Conservation (phyloP, 78 protist species). For the Dictyostelium discoideum region DNA sequence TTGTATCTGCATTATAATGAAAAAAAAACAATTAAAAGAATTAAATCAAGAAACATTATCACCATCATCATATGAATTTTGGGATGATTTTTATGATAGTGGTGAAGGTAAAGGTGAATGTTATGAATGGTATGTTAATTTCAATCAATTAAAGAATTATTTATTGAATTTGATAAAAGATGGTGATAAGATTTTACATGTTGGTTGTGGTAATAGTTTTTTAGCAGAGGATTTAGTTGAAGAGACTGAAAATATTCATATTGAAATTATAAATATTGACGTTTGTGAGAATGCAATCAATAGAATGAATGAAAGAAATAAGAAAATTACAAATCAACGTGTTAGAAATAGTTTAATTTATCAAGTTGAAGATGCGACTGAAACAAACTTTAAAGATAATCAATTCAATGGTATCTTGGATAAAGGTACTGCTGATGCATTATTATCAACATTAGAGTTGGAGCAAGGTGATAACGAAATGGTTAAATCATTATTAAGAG, state of each 20-base stretch:
- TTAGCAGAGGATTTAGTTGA: conserved; percentile 61
- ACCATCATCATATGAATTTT: conserved; percentile 45
- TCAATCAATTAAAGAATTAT: conserved; percentile 2
- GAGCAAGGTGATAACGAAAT: conserved; percentile 61
- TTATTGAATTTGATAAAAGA: neutral
- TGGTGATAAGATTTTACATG: conserved; percentile 25
- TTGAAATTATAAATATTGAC: conserved; percentile 23
- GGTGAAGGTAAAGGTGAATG: conserved; percentile 56
- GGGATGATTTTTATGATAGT: conserved; percentile 65
- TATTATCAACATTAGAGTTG: conserved; percentile 44
- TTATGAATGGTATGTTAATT: conserved; percentile 66
- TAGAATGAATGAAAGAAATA: conserved; percentile 30
- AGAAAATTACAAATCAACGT: neutral
- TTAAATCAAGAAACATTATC: neutral
- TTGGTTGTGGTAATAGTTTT: conserved; percentile 74
- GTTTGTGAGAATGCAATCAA: conserved; percentile 67
- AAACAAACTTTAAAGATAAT: neutral
- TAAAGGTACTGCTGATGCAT: conserved; percentile 64
- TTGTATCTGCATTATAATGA: no score
- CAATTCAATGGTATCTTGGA: conserved; percentile 40
- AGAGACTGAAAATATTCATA: neutral
- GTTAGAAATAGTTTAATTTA: conserved; percentile 19
- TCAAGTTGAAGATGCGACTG: conserved; percentile 31
- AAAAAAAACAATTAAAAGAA: conserved; percentile 24
- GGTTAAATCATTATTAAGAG: conserved; percentile 36